Percentiles rank a stretch among this genome's conserved stretches.
Evolutionary conservation across 306 rosid genomes (phyloP).

Genomic region (Prunus persica): DNA sequence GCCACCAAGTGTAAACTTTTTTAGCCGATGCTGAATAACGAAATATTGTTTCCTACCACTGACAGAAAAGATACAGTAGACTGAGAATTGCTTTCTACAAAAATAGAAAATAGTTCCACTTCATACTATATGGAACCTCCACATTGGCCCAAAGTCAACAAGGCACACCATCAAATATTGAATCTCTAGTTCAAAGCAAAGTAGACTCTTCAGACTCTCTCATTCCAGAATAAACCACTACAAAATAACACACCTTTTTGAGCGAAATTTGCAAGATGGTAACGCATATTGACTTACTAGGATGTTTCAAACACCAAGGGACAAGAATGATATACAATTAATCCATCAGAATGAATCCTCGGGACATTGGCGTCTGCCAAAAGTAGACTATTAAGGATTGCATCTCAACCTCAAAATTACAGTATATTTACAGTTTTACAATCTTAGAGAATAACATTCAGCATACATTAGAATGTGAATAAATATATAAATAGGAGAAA

Average conservation of each 20-base stretch:
- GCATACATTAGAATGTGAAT: neutral
- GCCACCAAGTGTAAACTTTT: neutral
- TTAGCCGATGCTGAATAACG: neutral
- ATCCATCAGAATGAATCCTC: too few species aligned
- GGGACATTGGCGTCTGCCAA: too few species aligned
- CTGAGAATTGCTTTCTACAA: neutral
- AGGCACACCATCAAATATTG: neutral
- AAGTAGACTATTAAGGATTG: too few species aligned
- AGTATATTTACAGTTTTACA: neutral
- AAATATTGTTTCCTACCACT: constrained; percentile 1
- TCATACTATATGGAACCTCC: too few species aligned
- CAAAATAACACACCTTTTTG: neutral
- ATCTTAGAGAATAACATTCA: neutral
- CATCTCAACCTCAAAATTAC: too few species aligned
- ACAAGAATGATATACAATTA: too few species aligned
- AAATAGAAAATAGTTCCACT: neutral
- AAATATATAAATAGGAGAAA: neutral
- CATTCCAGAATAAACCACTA: neutral
- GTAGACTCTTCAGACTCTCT: neutral
- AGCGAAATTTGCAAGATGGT: too few species aligned
- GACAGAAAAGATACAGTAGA: neutral
- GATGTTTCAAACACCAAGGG: too few species aligned
- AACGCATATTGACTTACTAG: too few species aligned
- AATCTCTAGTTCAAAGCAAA: neutral
- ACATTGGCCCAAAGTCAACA: too few species aligned